Conservation (phyloP, 1,284 basidiomycete genomes). For the Naganishia albida region DNA sequence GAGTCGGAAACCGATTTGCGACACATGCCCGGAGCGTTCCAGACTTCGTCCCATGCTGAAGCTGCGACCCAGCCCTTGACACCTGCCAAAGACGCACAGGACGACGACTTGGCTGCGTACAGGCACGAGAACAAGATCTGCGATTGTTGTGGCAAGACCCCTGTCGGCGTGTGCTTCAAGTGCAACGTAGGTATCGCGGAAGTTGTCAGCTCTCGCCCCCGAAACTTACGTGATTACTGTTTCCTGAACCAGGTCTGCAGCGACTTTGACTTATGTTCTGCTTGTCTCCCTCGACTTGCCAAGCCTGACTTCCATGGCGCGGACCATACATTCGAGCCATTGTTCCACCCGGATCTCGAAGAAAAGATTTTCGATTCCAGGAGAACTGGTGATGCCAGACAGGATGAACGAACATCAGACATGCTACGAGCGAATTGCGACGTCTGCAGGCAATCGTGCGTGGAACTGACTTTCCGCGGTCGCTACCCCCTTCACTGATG, state of each 20-base stretch:
- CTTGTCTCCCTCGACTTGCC: constrained; percentile 28
- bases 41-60: constrained; percentile 1
- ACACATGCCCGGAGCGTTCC: constrained; percentile 26
- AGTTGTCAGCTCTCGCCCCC: neutral
- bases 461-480: neutral
- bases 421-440: constrained; percentile 30
- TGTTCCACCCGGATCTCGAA: constrained; percentile 12
- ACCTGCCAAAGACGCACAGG: no score
- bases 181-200: constrained; percentile 24
- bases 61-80: neutral
- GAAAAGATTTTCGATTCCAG: constrained; percentile 18
- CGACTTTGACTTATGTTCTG: constrained; percentile 33
- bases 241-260: constrained; percentile 15
- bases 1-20: constrained; percentile 9
- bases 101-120: neutral
- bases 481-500: neutral
- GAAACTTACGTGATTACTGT: neutral
- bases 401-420: neutral
- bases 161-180: constrained; percentile 31
- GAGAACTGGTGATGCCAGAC: neutral
- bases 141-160: constrained; percentile 31
- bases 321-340: constrained; percentile 28
- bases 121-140: constrained; percentile 28
- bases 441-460: constrained; percentile 25
- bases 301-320: constrained; percentile 21